Percentiles rank a stretch among this genome's conserved stretches.
Conservation (phyloP, 495 filamentous ascomycete species). For the Talaromyces proteolyticus region DNA sequence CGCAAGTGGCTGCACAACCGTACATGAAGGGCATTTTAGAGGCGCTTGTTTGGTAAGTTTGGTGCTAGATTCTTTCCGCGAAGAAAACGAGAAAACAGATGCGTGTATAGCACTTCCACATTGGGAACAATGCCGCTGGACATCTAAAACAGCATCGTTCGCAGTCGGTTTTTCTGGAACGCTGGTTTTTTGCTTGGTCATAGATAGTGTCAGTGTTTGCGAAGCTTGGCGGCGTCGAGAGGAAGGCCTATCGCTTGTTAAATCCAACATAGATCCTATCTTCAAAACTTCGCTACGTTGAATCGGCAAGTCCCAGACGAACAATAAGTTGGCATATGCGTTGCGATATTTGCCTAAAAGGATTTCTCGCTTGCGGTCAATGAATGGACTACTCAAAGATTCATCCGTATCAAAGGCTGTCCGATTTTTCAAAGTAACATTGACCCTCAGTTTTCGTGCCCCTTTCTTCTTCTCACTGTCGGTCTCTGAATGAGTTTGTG, state of each 20-base stretch:
- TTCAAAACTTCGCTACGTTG: conserved; percentile 78
- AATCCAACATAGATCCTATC: conserved; percentile 38
- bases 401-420: conserved; percentile 72
- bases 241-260: not conserved
- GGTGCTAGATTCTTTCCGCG: conserved; percentile 14
- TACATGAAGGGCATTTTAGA: conserved; percentile 28
- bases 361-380: conserved; percentile 55
- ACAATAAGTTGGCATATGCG: conserved; percentile 76
- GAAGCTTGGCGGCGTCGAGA: not conserved
- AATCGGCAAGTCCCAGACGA: conserved; percentile 73
- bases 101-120: conserved; percentile 36
- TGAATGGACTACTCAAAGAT: conserved; percentile 58
- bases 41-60: conserved; percentile 15
- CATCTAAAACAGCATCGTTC: conserved; percentile 27
- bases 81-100: conserved; percentile 31
- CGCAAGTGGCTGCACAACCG: conserved; percentile 30
- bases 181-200: not conserved
- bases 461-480: conserved; percentile 31
- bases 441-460: conserved; percentile 38
- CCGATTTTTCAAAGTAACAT: conserved; percentile 67
- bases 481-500: conserved; percentile 37
- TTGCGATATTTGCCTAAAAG: conserved; percentile 68
- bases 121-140: conserved; percentile 37
- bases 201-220: not conserved
- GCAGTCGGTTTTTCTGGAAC: not conserved